Base-by-base conservation (phyloP, 2,329 filamentous ascomycete genomes). In the Beauveria australis region DNA sequence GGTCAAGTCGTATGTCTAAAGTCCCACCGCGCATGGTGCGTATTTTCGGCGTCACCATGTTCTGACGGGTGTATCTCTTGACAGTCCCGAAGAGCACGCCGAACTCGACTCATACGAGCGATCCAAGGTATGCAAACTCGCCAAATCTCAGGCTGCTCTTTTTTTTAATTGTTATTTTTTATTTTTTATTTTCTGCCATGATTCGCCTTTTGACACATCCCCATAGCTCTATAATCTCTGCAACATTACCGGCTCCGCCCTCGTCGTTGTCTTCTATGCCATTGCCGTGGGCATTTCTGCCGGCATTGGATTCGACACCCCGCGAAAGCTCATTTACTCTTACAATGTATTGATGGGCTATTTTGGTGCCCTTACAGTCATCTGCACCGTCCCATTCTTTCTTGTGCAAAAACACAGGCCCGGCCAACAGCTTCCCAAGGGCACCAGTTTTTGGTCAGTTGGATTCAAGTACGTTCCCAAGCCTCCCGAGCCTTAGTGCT, bases 351-450 rank as follows among this genome's bases (percentile, higher is more conserved):
- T 64, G 19, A 63, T 66, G 63, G 64, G 64, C 8, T 66, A 66
- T 41, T 66, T 66, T 57, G 64, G 64, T 19, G 59, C 61, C 18
- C 63, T 66, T 43, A 65, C 64, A 26, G 61, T 65, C 44, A 49
- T 63, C 16, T 65, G 59, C 28, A 65, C 65, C 8, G 51, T 66
- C 5, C 66, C 66, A 3, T 67, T 66, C 62, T 67, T 67, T 41
- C 52, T 66, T n/a, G 61, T 67, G 14, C 65, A 67, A 54, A 65
- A 65, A 60, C 63, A 64, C 43, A 57, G 66, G 7, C 64, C 66
- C 1, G 65, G 65, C 8, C 66, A 67, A 57, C 64, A 67, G 61
- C 61, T 66, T 1, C 64, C 64, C 3, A 57, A 61, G 14, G 64
- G 64, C 16, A 56, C 63, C 6, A 59, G 59, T n/a, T 66, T 61